A percentile compares a stretch with the other conserved stretches of the same genome.
Conservation (phyloP, 2,329 filamentous ascomycete genomes). For the Cercospora nicotianae region DNA sequence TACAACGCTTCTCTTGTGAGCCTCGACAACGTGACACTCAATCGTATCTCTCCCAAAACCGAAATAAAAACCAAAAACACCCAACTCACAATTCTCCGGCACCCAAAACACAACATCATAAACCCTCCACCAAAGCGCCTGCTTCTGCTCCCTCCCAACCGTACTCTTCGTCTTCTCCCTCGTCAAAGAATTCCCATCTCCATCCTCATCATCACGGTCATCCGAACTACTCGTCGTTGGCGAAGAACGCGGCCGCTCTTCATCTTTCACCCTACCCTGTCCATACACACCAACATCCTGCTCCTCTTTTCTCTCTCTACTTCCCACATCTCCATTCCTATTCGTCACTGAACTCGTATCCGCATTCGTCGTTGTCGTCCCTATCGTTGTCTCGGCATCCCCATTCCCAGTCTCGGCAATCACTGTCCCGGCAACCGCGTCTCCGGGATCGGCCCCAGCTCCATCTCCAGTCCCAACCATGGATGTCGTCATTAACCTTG, state of each 20-base stretch:
- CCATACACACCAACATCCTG: neutral
- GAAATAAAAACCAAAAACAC: too few relatives aligned
- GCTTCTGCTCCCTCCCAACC: neutral
- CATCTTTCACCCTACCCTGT: neutral
- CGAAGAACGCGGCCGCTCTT: too few relatives aligned
- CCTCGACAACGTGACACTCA: too few relatives aligned
- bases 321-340: neutral
- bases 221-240: neutral
- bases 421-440: neutral
- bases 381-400: too few relatives aligned
- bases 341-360: too few relatives aligned
- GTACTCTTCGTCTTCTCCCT: neutral
- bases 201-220: neutral
- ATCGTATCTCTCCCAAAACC: too few relatives aligned
- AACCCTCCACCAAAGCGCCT: neutral
- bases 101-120: constrained; percentile 4
- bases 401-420: neutral
- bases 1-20: neutral
- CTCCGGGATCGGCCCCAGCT: neutral
- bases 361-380: neutral
- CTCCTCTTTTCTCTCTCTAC: neutral
- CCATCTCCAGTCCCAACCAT: neutral
- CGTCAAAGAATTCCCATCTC: neutral
- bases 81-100: neutral
- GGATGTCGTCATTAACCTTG: neutral